These are phyloP conservation scores for Boletus patriciae DNA, from an alignment of 768 basidiomycete genomes.

Conservation along the genomic window DNA sequence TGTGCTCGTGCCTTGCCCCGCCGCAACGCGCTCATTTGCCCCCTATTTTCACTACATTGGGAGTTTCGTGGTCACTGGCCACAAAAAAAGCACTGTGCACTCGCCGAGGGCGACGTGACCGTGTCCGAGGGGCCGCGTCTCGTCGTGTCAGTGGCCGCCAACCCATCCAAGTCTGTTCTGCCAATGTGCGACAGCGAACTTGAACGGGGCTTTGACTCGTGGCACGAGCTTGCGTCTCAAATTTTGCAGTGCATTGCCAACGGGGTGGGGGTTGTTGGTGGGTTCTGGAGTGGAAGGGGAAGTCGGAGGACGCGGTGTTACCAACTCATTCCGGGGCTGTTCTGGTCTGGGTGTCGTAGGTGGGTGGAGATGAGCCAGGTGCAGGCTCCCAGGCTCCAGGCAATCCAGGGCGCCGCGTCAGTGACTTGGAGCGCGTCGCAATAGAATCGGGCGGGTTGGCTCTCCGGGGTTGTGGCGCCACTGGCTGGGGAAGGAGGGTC, in stretches of 20 bases:
- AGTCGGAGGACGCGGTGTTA: background rate
- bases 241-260: constrained; percentile 26
- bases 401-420: constrained; percentile 16
- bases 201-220: too few relatives aligned
- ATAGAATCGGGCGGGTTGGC: background rate
- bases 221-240: constrained; percentile 27
- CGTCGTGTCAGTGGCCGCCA: too few relatives aligned
- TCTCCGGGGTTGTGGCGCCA: constrained; percentile 14
- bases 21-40: too few relatives aligned
- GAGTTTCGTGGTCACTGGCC: too few relatives aligned
- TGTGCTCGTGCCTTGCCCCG: too few relatives aligned
- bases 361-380: constrained; percentile 13
- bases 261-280: background rate
- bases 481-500: constrained; percentile 11
- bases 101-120: too few relatives aligned
- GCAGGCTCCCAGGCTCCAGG: constrained; percentile 26
- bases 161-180: too few relatives aligned
- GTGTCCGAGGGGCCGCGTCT: too few relatives aligned
- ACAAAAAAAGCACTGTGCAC: too few relatives aligned
- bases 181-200: too few relatives aligned
- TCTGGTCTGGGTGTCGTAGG: constrained; percentile 6
- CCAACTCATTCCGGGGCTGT: constrained; percentile 4
- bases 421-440: constrained; percentile 19
- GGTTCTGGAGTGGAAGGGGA: constrained; percentile 5
- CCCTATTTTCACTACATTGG: too few relatives aligned